phyloP scores from a whole-genome alignment of 805 yeast species.

The Lipomyces orientalis region DNA sequence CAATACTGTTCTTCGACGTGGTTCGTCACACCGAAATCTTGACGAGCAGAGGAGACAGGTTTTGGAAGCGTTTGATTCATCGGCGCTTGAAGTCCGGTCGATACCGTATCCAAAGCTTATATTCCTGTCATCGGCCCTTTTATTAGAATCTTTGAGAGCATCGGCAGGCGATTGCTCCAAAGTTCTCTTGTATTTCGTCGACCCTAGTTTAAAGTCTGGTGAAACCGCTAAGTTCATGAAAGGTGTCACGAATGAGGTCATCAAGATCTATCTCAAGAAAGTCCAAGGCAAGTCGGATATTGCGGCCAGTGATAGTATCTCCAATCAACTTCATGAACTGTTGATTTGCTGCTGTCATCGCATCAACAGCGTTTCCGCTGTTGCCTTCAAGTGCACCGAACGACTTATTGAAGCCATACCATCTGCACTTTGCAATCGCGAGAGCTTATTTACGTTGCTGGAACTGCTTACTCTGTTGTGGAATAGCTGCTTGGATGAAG shows the following conservation, averaged over 20 bases:
- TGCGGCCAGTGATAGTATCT: constrained; percentile 63
- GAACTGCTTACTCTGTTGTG: constrained; percentile 80
- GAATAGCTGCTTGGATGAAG: constrained; percentile 82
- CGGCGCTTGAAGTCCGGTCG: constrained; percentile 57
- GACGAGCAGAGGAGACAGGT: constrained; percentile 73
- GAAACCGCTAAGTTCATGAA: constrained; percentile 74
- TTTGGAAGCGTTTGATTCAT: constrained; percentile 47
- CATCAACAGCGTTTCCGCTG: constrained; percentile 70
- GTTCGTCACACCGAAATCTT: constrained; percentile 80
- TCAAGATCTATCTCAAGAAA: constrained; percentile 38
- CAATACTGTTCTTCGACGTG: constrained; percentile 87
- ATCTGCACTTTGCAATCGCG: constrained; percentile 74
- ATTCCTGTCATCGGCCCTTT: constrained; percentile 82
- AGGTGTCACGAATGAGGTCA: constrained; percentile 63
- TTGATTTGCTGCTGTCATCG: constrained; percentile 79
- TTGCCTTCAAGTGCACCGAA: constrained; percentile 80
- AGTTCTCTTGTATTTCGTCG: constrained; percentile 79
- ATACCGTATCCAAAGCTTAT: constrained; percentile 78
- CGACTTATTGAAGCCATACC: constrained; percentile 70
- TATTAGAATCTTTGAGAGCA: constrained; percentile 80
- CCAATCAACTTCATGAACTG: constrained; percentile 71
- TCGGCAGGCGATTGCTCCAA: constrained; percentile 81
- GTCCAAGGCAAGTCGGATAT: constrained; percentile 58
- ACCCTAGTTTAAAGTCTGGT: constrained; percentile 75
- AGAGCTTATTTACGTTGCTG: constrained; percentile 74